Evolutionary conservation across 1,139 yeast species (phyloP).

Genomic region (Pichia sp.): DNA sequence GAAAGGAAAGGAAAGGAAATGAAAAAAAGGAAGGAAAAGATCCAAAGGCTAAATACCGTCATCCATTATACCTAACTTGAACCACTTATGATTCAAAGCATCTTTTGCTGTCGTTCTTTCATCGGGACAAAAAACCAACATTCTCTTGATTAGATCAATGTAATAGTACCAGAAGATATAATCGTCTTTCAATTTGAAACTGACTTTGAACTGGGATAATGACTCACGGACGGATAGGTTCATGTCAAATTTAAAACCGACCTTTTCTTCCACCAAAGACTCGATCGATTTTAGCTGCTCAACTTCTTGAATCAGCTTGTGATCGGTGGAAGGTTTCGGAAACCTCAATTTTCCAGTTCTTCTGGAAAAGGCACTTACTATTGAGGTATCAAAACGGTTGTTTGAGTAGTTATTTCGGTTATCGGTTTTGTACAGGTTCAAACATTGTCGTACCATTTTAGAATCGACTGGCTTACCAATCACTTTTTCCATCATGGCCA

Average conservation of each 20-base stretch:
- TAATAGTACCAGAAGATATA: conserved; percentile 76
- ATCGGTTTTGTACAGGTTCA: conserved; percentile 24
- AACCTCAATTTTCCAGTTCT: conserved; percentile 29
- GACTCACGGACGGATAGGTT: conserved; percentile 27
- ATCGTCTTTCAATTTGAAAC: conserved; percentile 36
- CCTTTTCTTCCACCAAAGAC: conserved; percentile 35
- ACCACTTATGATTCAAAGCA: conserved; percentile 75
- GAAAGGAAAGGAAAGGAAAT: neutral
- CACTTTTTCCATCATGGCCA: conserved; percentile 90
- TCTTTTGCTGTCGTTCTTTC: conserved; percentile 62
- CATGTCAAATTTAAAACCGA: conserved; percentile 33
- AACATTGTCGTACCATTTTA: conserved; percentile 30
- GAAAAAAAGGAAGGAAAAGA: neutral
- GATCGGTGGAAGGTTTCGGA: conserved; percentile 36
- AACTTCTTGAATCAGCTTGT: conserved; percentile 51
- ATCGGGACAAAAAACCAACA: conserved; percentile 59
- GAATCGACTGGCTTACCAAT: conserved; percentile 40
- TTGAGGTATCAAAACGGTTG: conserved; percentile 24
- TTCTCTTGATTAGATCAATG: conserved; percentile 57
- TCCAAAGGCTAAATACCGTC: conserved; percentile 41
- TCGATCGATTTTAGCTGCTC: conserved; percentile 50
- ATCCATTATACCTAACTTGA: conserved; percentile 67
- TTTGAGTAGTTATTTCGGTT: conserved; percentile 14
- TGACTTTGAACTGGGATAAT: conserved; percentile 20
- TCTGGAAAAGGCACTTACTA: conserved; percentile 29